Conservation (phyloP, 129 eudicot genomes). For the Chrysanthemum seticuspe region DNA sequence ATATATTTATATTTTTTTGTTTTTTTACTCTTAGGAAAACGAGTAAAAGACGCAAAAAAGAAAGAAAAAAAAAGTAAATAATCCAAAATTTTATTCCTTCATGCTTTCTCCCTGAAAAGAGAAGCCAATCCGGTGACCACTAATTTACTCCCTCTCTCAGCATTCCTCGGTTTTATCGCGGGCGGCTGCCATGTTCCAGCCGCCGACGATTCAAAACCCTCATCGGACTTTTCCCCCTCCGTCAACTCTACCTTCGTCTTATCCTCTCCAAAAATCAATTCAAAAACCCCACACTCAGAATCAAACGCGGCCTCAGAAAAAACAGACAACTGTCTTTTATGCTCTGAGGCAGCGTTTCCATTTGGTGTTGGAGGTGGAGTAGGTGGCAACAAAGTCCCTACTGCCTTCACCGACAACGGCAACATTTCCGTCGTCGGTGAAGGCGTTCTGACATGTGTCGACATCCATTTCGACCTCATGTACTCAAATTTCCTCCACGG, state of each 20-base stretch:
- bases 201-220: constrained; percentile 26
- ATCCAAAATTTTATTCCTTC: constrained; percentile 53
- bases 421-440: neutral
- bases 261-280: constrained; percentile 46
- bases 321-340: constrained; percentile 1
- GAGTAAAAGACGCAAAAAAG: constrained; percentile 2
- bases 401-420: neutral
- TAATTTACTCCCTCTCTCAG: constrained; percentile 46
- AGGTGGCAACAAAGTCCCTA: constrained; percentile 19
- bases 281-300: constrained; percentile 42
- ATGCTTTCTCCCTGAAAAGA: constrained; percentile 62
- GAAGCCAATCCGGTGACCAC: constrained; percentile 77
- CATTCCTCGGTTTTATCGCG: constrained; percentile 64
- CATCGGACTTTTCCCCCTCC: constrained; percentile 29
- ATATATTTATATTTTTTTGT: neutral
- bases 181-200: constrained; percentile 52
- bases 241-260: constrained; percentile 7
- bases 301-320: constrained; percentile 15
- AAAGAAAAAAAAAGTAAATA: constrained; percentile 27
- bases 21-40: constrained; percentile 25
- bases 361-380: constrained; percentile 33
- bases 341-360: constrained; percentile 14
- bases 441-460: constrained; percentile 46
- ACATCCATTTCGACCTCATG: constrained; percentile 79
- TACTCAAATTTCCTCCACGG: constrained; percentile 86